Percentiles rank a stretch among this genome's conserved stretches.
Conservation (phyloP, 352 stramenopile species). For the Globisporangium iwayamae region DNA sequence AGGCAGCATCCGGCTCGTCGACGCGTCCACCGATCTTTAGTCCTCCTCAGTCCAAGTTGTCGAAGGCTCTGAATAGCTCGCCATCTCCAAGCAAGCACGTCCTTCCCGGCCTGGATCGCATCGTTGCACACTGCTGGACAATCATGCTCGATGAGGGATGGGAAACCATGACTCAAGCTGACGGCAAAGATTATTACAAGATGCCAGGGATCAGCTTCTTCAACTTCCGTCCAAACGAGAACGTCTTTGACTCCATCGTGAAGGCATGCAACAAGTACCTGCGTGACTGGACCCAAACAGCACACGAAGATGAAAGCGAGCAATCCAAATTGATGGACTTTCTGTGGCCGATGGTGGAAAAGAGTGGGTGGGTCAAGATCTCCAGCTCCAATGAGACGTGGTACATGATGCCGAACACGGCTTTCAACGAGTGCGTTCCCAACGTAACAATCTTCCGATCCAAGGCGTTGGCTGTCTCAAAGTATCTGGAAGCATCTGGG, state of each 20-base stretch:
- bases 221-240: conserved; percentile 66
- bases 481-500: conserved; percentile 41
- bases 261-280: conserved; percentile 55
- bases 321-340: conserved; percentile 37
- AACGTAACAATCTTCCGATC: conserved; percentile 76
- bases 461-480: conserved; percentile 56
- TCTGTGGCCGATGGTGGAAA: conserved; percentile 55
- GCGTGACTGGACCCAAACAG: conserved; percentile 29
- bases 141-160: conserved; percentile 58
- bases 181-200: conserved; percentile 59
- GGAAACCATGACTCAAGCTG: conserved; percentile 50
- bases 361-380: conserved; percentile 59
- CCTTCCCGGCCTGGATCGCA: conserved; percentile 18
- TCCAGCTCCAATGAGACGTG: conserved; percentile 40
- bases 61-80: conserved; percentile 12
- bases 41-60: conserved; percentile 16
- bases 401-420: conserved; percentile 62
- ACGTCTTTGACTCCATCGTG: conserved; percentile 71
- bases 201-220: conserved; percentile 69
- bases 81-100: conserved; percentile 20
- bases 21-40: conserved; percentile 14
- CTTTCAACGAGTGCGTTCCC: conserved; percentile 64
- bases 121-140: conserved; percentile 47
- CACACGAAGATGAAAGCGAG: conserved; percentile 16
- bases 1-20: not conserved